Conservation (phyloP, 2,329 filamentous ascomycete genomes). For the Alternaria arbusti region DNA sequence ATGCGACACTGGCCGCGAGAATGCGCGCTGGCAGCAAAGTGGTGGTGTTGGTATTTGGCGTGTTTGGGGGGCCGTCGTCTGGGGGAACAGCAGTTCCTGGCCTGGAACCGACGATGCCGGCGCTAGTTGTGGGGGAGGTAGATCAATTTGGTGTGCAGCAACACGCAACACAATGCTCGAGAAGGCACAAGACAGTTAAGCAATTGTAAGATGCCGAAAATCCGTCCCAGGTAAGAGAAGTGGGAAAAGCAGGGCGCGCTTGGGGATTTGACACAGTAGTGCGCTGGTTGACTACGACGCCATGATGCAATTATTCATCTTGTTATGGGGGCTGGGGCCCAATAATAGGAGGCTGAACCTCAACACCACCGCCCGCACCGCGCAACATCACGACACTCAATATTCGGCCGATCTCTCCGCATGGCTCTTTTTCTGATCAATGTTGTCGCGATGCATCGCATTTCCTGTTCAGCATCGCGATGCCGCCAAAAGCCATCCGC, state of each 20-base stretch:
- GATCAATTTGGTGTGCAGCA: slow-evolving; percentile 14
- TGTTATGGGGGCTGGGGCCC: slow-evolving; percentile 35
- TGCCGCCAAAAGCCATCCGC: background rate
- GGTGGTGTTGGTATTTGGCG: slow-evolving; percentile 3
- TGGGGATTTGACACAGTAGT: slow-evolving; percentile 21
- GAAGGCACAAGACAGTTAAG: background rate
- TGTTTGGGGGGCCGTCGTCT: slow-evolving; percentile 19
- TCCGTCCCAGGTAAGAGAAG: slow-evolving; percentile 3
- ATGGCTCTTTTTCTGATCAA: background rate
- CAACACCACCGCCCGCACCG: slow-evolving; percentile 14
- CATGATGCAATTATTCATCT: slow-evolving; percentile 38
- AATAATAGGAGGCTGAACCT: slow-evolving; percentile 33
- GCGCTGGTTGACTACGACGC: slow-evolving; percentile 21
- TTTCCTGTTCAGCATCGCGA: background rate
- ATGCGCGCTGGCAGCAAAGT: slow-evolving; percentile 12
- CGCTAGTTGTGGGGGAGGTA: slow-evolving; percentile 26
- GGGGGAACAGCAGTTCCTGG: slow-evolving; percentile 25
- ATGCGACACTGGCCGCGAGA: slow-evolving; percentile 18
- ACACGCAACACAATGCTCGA: slow-evolving; percentile 3
- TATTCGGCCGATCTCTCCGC: background rate
- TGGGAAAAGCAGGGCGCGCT: slow-evolving; percentile 13
- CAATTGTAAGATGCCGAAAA: slow-evolving; percentile 6
- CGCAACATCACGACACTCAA: background rate
- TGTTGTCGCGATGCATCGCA: background rate
- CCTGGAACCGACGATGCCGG: slow-evolving; percentile 27